Percentiles rank a stretch among this genome's conserved stretches.
phyloP scores from a whole-genome alignment of 148 eudicot genomes.

The Rhododendron griersonianum region DNA sequence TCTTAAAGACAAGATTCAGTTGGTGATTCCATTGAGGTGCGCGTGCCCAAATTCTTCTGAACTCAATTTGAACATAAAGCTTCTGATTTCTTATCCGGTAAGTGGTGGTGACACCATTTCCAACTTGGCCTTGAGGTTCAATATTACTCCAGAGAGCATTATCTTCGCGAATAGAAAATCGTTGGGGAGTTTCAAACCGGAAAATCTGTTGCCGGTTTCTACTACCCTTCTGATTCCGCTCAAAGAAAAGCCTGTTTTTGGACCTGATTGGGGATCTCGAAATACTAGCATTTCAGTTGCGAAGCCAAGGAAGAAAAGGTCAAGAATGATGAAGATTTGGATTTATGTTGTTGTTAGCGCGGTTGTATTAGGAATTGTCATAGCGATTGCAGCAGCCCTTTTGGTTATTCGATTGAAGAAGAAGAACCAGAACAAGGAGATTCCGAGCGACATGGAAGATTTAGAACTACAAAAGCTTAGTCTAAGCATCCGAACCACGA shows the following conservation, averaged over 20 bases:
- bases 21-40: constrained; percentile 54
- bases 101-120: constrained; percentile 39
- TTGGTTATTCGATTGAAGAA: constrained; percentile 26
- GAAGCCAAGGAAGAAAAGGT: constrained; percentile 23
- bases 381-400: constrained; percentile 34
- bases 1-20: constrained; percentile 21
- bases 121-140: constrained; percentile 37
- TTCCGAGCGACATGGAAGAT: constrained; percentile 34
- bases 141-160: constrained; percentile 32
- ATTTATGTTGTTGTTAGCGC: constrained; percentile 24
- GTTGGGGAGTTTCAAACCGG: constrained; percentile 4
- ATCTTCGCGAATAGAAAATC: constrained; percentile 28
- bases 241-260: constrained; percentile 32
- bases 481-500: constrained; percentile 60
- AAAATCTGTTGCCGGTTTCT: constrained; percentile 19
- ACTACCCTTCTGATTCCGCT: constrained; percentile 45
- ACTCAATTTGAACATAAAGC: constrained; percentile 21
- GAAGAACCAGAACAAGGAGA: constrained; percentile 17
- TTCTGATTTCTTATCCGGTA: constrained; percentile 53
- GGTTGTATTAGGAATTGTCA: constrained; percentile 19
- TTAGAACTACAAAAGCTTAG: constrained; percentile 57
- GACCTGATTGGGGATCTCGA: constrained; percentile 32
- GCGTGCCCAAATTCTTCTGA: constrained; percentile 46
- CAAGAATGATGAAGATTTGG: constrained; percentile 29
- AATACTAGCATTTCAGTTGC: background rate